Evolutionary conservation across 176 grass and related monocot genomes (phyloP).

Genomic region (Pharus latifolius): DNA sequence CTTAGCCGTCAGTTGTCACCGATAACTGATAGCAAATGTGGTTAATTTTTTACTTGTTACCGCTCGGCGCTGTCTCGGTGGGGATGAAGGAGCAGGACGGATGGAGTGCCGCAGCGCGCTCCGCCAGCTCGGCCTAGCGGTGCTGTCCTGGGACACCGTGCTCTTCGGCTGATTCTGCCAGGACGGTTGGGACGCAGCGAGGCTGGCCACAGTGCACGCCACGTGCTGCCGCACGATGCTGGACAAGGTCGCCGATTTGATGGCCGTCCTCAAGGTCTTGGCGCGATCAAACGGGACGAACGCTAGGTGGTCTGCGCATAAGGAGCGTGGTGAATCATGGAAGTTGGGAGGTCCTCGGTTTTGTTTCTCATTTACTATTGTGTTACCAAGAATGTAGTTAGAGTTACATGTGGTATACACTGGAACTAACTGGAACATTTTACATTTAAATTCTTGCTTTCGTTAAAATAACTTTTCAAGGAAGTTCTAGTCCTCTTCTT

Average conservation of each 20-base stretch:
- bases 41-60: too few species aligned
- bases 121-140: slow-evolving; percentile 29
- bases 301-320: slow-evolving; percentile 20
- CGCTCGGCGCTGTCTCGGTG: slow-evolving; percentile 36
- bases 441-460: too few species aligned
- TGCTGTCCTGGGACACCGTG: slow-evolving; percentile 52
- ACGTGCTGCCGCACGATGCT: slow-evolving; percentile 67
- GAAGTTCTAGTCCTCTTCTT: too few species aligned
- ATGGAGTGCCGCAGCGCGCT: slow-evolving; percentile 44
- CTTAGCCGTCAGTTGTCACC: too few species aligned
- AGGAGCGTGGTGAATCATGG: slow-evolving; percentile 21
- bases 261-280: slow-evolving; percentile 21
- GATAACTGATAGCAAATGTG: too few species aligned
- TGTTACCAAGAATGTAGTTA: too few species aligned
- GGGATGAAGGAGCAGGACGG: slow-evolving; percentile 79
- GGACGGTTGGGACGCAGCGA: slow-evolving; percentile 32
- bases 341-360: too few species aligned
- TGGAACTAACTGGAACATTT: too few species aligned
- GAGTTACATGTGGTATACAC: too few species aligned
- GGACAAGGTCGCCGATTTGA: slow-evolving; percentile 59
- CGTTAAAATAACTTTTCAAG: too few species aligned
- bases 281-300: background rate
- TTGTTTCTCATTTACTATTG: too few species aligned
- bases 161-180: slow-evolving; percentile 75
- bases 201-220: slow-evolving; percentile 69